Percentiles rank a stretch among this genome's conserved stretches.
Evolutionary conservation across 257 asterid genomes (phyloP).

Genomic region (Solanum appendiculatum): DNA sequence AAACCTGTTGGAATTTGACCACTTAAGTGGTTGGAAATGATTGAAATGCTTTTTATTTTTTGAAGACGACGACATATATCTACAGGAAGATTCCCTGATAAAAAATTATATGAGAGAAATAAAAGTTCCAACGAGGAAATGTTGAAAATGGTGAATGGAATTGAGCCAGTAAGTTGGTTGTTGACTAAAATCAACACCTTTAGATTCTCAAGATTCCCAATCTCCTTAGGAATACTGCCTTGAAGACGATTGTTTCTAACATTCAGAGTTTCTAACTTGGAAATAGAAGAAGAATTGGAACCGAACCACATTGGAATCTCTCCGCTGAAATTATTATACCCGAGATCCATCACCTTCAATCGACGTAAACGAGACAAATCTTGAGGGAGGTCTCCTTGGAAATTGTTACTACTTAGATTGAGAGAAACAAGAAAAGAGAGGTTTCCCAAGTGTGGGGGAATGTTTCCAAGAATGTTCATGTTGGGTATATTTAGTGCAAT

Average conservation of each 20-base stretch:
- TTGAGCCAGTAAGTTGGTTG: constrained; percentile 18
- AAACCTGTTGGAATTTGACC: not conserved
- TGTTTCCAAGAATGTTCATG: not conserved
- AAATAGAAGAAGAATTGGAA: not conserved
- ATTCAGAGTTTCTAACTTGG: not conserved
- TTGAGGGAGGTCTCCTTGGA: constrained; percentile 1
- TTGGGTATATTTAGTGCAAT: no score
- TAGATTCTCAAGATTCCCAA: constrained; percentile 12
- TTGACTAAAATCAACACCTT: constrained; percentile 4
- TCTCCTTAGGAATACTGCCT: not conserved
- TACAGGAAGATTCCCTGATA: constrained; percentile 4
- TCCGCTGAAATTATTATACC: constrained; percentile 6
- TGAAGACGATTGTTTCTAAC: not conserved
- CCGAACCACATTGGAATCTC: constrained; percentile 7
- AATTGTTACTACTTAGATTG: constrained; percentile 2
- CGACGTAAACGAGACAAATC: not conserved
- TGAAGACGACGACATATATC: not conserved
- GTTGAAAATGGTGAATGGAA: not conserved
- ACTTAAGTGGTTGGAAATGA: not conserved
- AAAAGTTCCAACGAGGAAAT: not conserved
- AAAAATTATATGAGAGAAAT: not conserved
- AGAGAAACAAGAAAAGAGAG: constrained; percentile 9
- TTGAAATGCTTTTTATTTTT: not conserved
- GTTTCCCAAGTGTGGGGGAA: not conserved
- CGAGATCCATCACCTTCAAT: not conserved